Evolutionary conservation across 345 rosid species (phyloP).

Genomic region (Excoecaria agallocha): DNA sequence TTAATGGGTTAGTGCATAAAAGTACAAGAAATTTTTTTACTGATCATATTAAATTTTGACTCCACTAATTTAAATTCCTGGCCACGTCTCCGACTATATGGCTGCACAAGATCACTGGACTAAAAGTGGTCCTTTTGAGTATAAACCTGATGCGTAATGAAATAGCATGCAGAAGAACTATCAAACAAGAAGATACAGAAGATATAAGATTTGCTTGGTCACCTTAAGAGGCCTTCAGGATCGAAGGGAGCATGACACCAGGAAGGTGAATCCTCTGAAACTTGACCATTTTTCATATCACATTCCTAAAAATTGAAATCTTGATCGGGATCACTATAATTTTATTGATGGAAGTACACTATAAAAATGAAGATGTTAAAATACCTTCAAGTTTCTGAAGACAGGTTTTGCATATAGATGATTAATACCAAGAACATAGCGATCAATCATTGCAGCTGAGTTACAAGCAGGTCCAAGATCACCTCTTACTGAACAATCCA

Average conservation of each 20-base stretch:
- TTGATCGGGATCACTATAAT: neutral
- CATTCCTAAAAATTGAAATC: slow-evolving; percentile 34
- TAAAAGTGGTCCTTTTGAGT: neutral
- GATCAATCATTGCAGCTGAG: slow-evolving; percentile 49
- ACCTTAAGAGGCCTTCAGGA: slow-evolving; percentile 53
- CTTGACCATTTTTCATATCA: slow-evolving; percentile 29
- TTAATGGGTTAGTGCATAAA: no score
- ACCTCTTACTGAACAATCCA: slow-evolving; percentile 45
- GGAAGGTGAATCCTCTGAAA: slow-evolving; percentile 37
- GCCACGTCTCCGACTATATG: no score
- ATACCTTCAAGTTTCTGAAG: slow-evolving; percentile 46
- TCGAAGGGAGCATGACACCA: slow-evolving; percentile 55
- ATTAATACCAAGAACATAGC: slow-evolving; percentile 36
- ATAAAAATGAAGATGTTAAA: neutral
- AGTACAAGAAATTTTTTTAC: no score
- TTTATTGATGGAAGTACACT: neutral
- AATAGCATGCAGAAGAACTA: neutral
- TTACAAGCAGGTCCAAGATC: slow-evolving; percentile 51
- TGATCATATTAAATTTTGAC: no score
- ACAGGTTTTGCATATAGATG: slow-evolving; percentile 44
- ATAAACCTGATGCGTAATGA: neutral
- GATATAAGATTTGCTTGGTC: slow-evolving; percentile 1
- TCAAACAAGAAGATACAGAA: neutral
- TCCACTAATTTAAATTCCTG: no score
- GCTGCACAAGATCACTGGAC: neutral